Percentiles rank a stretch among this genome's conserved stretches.
Conservation (phyloP, 768 basidiomycete genomes). For the Amanita brunnescens region DNA sequence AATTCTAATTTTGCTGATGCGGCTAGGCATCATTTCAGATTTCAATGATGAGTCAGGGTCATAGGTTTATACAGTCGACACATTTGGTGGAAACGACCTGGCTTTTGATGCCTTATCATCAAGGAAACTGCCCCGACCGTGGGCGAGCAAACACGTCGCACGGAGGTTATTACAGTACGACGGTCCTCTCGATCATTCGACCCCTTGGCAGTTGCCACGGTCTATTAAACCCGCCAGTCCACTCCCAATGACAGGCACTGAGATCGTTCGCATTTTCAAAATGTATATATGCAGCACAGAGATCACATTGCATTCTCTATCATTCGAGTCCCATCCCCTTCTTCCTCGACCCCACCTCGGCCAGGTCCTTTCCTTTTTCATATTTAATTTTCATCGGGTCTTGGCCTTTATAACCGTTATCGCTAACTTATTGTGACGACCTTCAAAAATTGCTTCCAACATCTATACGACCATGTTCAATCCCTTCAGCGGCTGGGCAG, state of each 20-base stretch:
- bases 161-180: not conserved
- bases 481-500: conserved; percentile 32
- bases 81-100: not conserved
- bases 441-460: conserved; percentile 1
- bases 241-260: too few species aligned
- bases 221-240: too few species aligned
- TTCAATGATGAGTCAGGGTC: not conserved
- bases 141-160: not conserved
- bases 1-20: not conserved
- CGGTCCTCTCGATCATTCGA: not conserved
- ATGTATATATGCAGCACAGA: too few species aligned
- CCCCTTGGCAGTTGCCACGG: not conserved
- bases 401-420: not conserved
- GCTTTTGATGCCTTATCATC: not conserved
- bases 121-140: not conserved
- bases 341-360: too few species aligned
- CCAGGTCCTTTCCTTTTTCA: not conserved
- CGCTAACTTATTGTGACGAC: conserved; percentile 5
- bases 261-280: too few species aligned
- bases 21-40: not conserved
- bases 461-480: conserved; percentile 24
- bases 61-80: not conserved
- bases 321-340: too few species aligned
- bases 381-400: not conserved
- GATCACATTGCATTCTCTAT: too few species aligned